A percentile compares a stretch with the other conserved stretches of the same genome.
These are phyloP conservation scores for Begonia peltatifolia DNA, from an alignment of 306 rosid species.

Conservation along the genomic window DNA sequence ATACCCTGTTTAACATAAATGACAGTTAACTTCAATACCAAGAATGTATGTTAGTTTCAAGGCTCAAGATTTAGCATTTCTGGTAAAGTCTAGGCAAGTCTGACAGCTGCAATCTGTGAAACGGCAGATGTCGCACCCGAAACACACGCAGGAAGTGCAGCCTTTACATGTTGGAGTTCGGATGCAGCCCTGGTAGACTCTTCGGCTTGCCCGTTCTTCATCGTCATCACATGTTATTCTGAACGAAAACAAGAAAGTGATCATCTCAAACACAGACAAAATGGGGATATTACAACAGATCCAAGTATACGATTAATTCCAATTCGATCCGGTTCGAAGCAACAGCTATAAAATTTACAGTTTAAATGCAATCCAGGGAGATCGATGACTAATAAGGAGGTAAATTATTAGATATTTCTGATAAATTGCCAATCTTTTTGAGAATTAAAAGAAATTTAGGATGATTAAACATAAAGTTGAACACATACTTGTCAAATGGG, in stretches of 20 bases:
- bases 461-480: neutral
- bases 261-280: neutral
- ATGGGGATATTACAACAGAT: neutral
- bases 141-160: slow-evolving; percentile 28
- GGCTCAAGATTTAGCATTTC: slow-evolving; percentile 30
- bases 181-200: slow-evolving; percentile 21
- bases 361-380: too few species aligned
- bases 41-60: too few species aligned
- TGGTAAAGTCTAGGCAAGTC: slow-evolving; percentile 31
- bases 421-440: neutral
- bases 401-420: too few species aligned
- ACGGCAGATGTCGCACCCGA: slow-evolving; percentile 41
- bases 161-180: slow-evolving; percentile 18
- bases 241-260: neutral
- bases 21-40: neutral
- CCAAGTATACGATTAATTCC: neutral
- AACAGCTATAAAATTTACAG: too few species aligned
- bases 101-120: slow-evolving; percentile 34
- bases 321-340: neutral
- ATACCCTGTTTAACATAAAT: too few species aligned
- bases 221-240: slow-evolving; percentile 27
- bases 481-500: slow-evolving; percentile 20
- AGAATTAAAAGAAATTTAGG: neutral
- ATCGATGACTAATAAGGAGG: neutral
- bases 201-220: slow-evolving; percentile 24